These are phyloP conservation scores for Oryza punctata DNA, from an alignment of 176 grass and related monocot genomes.

Conservation along the genomic window DNA sequence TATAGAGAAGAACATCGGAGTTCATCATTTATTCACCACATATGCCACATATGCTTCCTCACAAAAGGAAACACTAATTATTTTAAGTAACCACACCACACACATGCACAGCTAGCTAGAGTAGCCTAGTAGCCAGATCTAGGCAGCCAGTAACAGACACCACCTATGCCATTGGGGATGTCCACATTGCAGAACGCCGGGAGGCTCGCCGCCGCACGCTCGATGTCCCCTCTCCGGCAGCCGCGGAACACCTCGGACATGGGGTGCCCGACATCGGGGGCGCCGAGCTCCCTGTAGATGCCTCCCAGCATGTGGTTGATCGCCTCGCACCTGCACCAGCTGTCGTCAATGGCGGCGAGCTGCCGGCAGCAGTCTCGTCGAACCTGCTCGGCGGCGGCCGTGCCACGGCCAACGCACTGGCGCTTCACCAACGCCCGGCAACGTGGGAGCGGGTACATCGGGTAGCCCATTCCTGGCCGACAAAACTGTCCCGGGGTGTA, in stretches of 20 bases:
- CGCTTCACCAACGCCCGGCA: slow-evolving; percentile 1
- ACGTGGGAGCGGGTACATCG: neutral
- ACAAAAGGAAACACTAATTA: too few relatives aligned
- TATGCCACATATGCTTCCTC: too few relatives aligned
- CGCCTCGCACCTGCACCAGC: neutral
- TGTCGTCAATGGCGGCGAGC: neutral
- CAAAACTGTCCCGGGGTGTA: neutral
- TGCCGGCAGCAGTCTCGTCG: neutral
- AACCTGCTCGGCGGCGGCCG: neutral
- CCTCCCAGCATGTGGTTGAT: neutral
- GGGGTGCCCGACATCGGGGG: too few relatives aligned
- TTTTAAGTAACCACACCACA: too few relatives aligned
- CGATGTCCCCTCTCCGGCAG: neutral
- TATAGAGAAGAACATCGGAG: too few relatives aligned
- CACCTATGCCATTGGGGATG: neutral
- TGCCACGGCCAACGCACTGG: neutral
- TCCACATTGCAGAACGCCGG: neutral
- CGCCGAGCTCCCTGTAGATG: slow-evolving; percentile 2
- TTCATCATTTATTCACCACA: too few relatives aligned
- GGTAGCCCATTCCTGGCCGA: neutral
- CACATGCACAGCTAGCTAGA: too few relatives aligned
- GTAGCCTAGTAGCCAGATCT: neutral
- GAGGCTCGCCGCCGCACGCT: neutral
- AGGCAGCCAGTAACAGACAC: neutral
- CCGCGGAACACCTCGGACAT: neutral